These are phyloP conservation scores for Lavandula angustifolia DNA, from an alignment of 257 asterid species.

Conservation along the genomic window DNA sequence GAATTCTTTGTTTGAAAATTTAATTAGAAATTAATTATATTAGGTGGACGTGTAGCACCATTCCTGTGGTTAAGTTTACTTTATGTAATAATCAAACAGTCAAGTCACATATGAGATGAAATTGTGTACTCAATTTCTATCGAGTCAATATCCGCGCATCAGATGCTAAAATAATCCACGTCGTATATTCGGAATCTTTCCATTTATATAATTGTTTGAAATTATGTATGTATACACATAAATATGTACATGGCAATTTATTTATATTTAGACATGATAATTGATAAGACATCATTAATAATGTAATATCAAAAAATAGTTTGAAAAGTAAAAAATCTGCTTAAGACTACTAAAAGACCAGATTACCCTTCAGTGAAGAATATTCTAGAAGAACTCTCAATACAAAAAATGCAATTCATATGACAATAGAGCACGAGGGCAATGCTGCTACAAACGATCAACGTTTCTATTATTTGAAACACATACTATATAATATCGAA, in stretches of 20 bases:
- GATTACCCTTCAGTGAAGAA: constrained; percentile 14
- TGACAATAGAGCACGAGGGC: constrained; percentile 27
- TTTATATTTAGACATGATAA: neutral
- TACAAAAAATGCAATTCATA: constrained; percentile 14
- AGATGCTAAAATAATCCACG: no score
- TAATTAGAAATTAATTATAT: constrained; percentile 11
- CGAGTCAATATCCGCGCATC: no score
- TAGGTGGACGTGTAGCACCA: constrained; percentile 18
- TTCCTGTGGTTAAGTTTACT: constrained; percentile 14
- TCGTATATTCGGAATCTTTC: no score
- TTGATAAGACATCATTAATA: neutral
- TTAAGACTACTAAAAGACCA: constrained; percentile 22
- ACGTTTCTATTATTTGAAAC: constrained; percentile 5
- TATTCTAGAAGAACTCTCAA: constrained; percentile 16
- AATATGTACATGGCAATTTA: no score
- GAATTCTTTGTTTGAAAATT: constrained; percentile 31
- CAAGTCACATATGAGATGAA: constrained; percentile 17
- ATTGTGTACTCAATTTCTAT: no score
- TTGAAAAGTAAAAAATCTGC: constrained; percentile 14
- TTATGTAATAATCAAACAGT: constrained; percentile 3
- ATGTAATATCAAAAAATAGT: neutral
- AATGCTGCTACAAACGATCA: neutral
- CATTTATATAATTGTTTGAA: no score
- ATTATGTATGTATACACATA: no score
- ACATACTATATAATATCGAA: neutral